Evolutionary conservation across 345 rosid genomes (phyloP), one percentile per base, ranked within the genome.

Genomic region (Dimocarpus longan): DNA sequence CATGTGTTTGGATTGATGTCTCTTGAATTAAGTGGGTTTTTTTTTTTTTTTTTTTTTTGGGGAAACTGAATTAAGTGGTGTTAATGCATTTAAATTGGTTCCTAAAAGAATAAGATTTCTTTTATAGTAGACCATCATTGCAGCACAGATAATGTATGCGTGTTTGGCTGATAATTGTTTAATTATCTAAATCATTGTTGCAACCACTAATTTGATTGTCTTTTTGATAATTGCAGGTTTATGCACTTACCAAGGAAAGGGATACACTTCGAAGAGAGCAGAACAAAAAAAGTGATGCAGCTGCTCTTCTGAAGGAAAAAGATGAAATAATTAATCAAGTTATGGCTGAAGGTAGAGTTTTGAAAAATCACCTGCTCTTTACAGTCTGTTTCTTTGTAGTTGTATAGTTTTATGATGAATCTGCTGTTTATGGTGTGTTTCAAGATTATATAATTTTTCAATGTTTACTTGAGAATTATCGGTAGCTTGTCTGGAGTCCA

Each of bases 211-310:
- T 50, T 16, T 66, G 73, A 10, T 76, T 75, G 24, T 67, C 48
- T 59, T 40, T 56, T 56, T 57, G 75, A 44, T 62, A 69, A 71
- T 80, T 84, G 68, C 85, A 96, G 99, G 93, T 94, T 77, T 97
- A 97, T 86, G 95, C 98, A 67, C 92, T 94, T 83, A 94, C 99
- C 22, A 97, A 86, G 88, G 99, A 97, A 88, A 92, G 98, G 83
- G 99, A 94, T 86, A 92, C 98, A 42, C 99, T 97, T 57, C 83
- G 98, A 80, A 93, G 99, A 86, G 98, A 97, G 85, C 99, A 93
- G 83, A 93, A 80, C 85, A 97, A 86, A 85, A 93, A 88, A 88
- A 93, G 93, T 86, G 99, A 97, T 81, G 98, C 99, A 42, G 97
- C 98, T 66, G 98, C 93, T 77, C 99, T 97, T 85, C 84, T 97